A percentile compares a stretch with the other conserved stretches of the same genome.
These are phyloP conservation scores for Calonectria leucothoes DNA, from an alignment of 2,329 filamentous ascomycete genomes.

Conservation along the genomic window DNA sequence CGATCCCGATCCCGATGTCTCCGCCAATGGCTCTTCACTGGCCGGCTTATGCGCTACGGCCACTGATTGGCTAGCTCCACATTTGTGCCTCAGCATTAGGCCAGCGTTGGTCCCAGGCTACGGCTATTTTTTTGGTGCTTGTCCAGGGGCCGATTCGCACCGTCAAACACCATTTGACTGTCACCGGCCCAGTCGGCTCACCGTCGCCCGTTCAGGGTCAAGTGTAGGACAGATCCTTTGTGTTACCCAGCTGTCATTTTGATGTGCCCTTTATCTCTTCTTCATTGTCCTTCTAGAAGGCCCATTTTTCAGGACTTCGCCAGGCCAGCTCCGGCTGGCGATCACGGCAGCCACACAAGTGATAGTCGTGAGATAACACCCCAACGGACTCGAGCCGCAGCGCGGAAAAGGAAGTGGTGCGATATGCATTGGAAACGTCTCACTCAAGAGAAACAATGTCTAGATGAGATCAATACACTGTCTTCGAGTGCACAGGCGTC, in stretches of 20 bases:
- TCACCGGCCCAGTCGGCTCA: background rate
- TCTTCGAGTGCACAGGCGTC: background rate
- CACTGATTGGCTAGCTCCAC: background rate
- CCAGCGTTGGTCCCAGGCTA: background rate
- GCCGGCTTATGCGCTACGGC: too few species aligned
- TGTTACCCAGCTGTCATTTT: background rate
- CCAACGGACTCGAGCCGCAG: background rate
- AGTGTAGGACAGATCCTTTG: background rate
- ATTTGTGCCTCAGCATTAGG: background rate
- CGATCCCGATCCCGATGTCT: slow-evolving; percentile 4
- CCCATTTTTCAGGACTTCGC: background rate
- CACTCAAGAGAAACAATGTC: background rate
- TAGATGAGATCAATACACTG: background rate
- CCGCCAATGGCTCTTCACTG: background rate
- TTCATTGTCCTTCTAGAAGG: background rate
- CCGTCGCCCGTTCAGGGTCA: background rate
- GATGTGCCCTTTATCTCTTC: too few species aligned
- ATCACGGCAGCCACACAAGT: background rate
- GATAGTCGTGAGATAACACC: background rate
- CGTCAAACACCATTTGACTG: background rate
- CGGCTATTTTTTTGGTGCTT: background rate
- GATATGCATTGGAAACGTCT: background rate
- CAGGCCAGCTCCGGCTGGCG: background rate
- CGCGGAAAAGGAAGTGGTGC: background rate
- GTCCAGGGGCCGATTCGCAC: background rate